Base-by-base conservation (phyloP, 192 early-diverging fungal genomes). In the Piromyces sp. region DNA sequence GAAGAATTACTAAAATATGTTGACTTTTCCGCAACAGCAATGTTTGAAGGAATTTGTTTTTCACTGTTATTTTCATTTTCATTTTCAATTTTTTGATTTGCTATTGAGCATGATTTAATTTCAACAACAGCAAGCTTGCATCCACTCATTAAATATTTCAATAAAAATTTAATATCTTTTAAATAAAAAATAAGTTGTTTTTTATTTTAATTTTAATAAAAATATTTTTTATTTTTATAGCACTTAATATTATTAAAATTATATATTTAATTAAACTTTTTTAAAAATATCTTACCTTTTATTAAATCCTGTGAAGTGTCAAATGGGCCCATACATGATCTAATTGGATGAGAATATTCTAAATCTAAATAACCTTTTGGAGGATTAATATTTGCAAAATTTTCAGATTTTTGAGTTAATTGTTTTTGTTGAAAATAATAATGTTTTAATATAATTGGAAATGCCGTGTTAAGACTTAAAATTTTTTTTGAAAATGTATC, bases 61-160 rank as follows among this genome's bases (percentile, higher is more conserved):
- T 33, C 31, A 6, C 9, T 33, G 9, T 33, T 33, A 33, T 33
- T 33, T 33, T 33, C 31, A 33, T 6, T 33, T 9, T 33, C 31
- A 6, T 9, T 9, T 51, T 51, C 42, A 51, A 22, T 68, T 68
- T 68, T 68, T 68, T 5, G 6, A 11, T n/a, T 17, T n/a, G 1
- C 4, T n/a, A 68, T n/a, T 5, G 51, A 68, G 22, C 51, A 68
- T 3, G 22, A 7, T n/a, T 68, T 87, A 28, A 80, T 22, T 80
- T 84, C 42, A 78, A 42, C 79, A 26, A 84, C 86, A 13, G 84
- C 78, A 0, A 91, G 87, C 82, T 96, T 97, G 81, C 96, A 86
- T 30, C 95, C 96, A 79, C 91, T 90, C n/a, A 97, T 93, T 79
- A 99, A 84, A 81, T 93, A 96, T 84, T 93, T 96, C 84, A 99